Evolutionary conservation across 2,329 filamentous ascomycete genomes (phyloP).

Genomic region (Talaromyces atroroseus): DNA sequence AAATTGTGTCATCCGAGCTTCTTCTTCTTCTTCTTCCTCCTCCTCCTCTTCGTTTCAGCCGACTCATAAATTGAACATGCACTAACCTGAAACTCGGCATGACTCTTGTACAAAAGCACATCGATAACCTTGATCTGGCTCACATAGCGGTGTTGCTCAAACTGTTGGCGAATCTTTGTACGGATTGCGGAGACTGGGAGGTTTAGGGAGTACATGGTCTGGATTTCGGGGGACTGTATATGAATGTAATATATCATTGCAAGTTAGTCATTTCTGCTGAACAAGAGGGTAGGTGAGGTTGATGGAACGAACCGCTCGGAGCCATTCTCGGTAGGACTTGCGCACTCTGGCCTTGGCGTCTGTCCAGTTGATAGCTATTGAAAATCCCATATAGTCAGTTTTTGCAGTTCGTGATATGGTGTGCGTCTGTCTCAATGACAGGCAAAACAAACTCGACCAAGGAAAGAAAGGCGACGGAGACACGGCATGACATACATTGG

Average conservation of each 20-base stretch:
- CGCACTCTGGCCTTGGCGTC: conserved; percentile 86
- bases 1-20: background rate
- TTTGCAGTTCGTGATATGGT: conserved; percentile 16
- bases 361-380: conserved; percentile 74
- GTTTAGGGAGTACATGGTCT: conserved; percentile 92
- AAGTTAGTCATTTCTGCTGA: no score
- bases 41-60: background rate
- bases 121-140: conserved; percentile 84
- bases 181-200: conserved; percentile 82
- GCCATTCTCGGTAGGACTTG: conserved; percentile 88
- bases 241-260: background rate
- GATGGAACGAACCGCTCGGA: conserved; percentile 73
- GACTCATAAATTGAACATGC: no score
- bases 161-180: conserved; percentile 92
- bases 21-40: background rate
- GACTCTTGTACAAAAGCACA: conserved; percentile 82
- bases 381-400: conserved; percentile 16
- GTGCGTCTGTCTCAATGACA: background rate
- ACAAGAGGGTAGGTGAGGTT: conserved; percentile 9
- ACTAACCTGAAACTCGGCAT: conserved; percentile 85
- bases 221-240: conserved; percentile 83
- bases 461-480: conserved; percentile 5
- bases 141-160: conserved; percentile 90
- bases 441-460: background rate
- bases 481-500: conserved; percentile 56